Percentiles rank a stretch among this genome's conserved stretches.
phyloP scores from a whole-genome alignment of 2,329 filamentous ascomycete genomes.

The Trichoderma breve region DNA sequence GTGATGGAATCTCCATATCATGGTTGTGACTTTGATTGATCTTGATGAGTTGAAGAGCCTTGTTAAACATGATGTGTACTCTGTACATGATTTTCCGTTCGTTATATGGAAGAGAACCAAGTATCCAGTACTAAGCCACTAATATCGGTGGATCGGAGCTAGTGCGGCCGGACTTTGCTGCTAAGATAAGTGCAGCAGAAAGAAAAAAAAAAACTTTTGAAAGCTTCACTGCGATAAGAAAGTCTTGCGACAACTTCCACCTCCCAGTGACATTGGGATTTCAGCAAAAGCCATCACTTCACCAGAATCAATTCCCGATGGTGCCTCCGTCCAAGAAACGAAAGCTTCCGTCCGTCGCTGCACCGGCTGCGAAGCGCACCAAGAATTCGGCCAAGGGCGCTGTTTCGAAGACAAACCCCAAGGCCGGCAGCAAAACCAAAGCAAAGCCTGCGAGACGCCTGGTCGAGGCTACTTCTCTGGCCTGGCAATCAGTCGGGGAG shows the following conservation, averaged over 20 bases:
- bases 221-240: conserved; percentile 7
- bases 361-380: conserved; percentile 38
- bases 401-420: conserved; percentile 14
- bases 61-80: neutral
- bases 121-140: neutral
- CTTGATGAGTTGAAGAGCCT: neutral
- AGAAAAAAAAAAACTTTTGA: conserved; percentile 14
- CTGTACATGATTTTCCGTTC: neutral
- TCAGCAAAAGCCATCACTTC: neutral
- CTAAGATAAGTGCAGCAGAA: neutral
- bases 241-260: neutral
- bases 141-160: conserved; percentile 8
- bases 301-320: conserved; percentile 28
- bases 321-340: conserved; percentile 37
- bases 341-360: conserved; percentile 36
- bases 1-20: neutral
- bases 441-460: conserved; percentile 29
- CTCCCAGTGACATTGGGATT: neutral
- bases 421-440: conserved; percentile 19
- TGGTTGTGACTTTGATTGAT: neutral
- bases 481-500: conserved; percentile 78
- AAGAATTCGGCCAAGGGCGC: conserved; percentile 30
- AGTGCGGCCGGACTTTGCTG: neutral
- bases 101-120: accelerated
- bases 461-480: conserved; percentile 48